phyloP scores from a whole-genome alignment of 2,329 filamentous ascomycete genomes.

The Thermomyces lanuginosus region DNA sequence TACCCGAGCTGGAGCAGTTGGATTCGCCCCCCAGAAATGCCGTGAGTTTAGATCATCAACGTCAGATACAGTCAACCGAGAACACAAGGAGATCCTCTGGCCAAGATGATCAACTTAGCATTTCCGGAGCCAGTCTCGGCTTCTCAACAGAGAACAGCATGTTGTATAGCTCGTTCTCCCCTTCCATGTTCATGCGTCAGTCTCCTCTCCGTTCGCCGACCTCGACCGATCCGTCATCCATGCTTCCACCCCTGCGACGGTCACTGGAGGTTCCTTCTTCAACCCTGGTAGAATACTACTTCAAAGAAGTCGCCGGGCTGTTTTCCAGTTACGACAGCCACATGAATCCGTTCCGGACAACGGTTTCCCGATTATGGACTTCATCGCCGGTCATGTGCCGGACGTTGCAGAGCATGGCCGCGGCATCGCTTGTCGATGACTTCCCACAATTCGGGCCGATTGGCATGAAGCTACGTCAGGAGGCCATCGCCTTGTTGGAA shows the following conservation, averaged over 20 bases:
- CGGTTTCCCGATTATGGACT: conserved; percentile 41
- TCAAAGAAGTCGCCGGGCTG: conserved; percentile 44
- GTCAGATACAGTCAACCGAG: not conserved
- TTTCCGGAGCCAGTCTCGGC: too few relatives aligned
- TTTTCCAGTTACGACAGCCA: conserved; percentile 50
- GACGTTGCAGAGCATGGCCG: conserved; percentile 48
- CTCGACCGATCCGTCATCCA: conserved; percentile 3
- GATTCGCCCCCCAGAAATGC: conserved; percentile 12
- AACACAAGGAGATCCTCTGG: conserved; percentile 1
- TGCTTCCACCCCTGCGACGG: conserved; percentile 21
- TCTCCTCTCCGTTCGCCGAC: conserved; percentile 10
- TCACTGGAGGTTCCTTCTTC: conserved; percentile 35
- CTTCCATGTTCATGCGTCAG: conserved; percentile 18
- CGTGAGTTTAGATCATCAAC: not conserved
- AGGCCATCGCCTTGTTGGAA: conserved; percentile 36
- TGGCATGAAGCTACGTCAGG: conserved; percentile 36
- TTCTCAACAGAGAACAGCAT: too few relatives aligned
- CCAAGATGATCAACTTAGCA: conserved; percentile 7
- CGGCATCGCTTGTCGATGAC: conserved; percentile 42
- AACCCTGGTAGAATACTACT: conserved; percentile 46
- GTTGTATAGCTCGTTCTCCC: conserved; percentile 14
- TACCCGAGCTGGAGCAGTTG: conserved; percentile 20
- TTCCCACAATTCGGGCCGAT: conserved; percentile 37
- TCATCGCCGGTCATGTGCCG: conserved; percentile 43
- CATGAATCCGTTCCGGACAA: conserved; percentile 45